Evolutionary conservation across 805 yeast genomes (phyloP).

Genomic region (Yamadazyma phyllophila): DNA sequence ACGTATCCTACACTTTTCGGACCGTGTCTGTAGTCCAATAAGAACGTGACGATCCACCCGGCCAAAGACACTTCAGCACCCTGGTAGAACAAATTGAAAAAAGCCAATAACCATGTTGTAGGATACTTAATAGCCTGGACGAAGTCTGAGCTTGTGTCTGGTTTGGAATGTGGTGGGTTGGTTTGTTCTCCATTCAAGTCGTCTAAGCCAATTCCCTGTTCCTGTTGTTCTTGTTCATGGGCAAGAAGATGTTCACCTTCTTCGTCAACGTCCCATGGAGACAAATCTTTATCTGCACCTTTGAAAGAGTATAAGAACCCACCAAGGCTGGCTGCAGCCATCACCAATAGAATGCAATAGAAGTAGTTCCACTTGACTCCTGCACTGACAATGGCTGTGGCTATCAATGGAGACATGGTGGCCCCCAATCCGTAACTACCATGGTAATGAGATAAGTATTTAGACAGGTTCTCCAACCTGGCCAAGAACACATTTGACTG

Average conservation of each 20-base stretch:
- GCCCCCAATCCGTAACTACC: conserved; percentile 75
- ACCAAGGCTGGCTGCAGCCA: conserved; percentile 31
- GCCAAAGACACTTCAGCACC: conserved; percentile 71
- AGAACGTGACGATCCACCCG: conserved; percentile 70
- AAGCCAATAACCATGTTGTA: conserved; percentile 48
- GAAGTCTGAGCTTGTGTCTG: conserved; percentile 11
- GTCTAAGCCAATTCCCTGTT: conserved; percentile 8
- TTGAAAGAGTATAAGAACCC: conserved; percentile 45
- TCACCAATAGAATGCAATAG: conserved; percentile 48
- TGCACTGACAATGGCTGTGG: conserved; percentile 50
- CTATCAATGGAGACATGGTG: conserved; percentile 63
- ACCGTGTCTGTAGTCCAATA: conserved; percentile 54
- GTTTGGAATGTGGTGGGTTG: neutral
- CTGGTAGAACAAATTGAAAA: conserved; percentile 58
- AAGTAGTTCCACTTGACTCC: conserved; percentile 55
- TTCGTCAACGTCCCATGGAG: conserved; percentile 29
- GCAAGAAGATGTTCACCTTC: conserved; percentile 2
- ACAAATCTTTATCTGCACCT: conserved; percentile 46
- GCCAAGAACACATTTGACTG: conserved; percentile 53
- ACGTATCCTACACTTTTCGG: conserved; percentile 54
- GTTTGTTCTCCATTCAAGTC: neutral
- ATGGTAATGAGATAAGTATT: conserved; percentile 60
- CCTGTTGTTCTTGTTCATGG: neutral
- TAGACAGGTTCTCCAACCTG: conserved; percentile 51
- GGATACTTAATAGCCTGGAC: conserved; percentile 35